These are phyloP conservation scores for Amanita jacksonii DNA, from an alignment of 768 basidiomycete genomes.

Conservation along the genomic window DNA sequence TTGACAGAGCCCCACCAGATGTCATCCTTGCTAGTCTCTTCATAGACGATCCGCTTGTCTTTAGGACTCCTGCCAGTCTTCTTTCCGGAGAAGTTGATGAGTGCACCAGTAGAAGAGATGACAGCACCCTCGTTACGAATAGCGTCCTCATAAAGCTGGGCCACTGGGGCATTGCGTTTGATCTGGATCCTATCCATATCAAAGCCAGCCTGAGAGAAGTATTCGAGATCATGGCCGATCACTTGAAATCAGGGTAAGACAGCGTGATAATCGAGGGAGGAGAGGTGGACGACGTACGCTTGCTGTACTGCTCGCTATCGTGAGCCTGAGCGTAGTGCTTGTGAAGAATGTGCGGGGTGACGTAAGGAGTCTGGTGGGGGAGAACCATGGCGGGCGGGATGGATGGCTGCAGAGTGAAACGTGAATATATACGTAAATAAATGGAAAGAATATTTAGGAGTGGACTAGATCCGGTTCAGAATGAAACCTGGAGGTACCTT, in stretches of 20 bases:
- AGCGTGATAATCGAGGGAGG: conserved; percentile 1
- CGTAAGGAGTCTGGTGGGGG: conserved; percentile 70
- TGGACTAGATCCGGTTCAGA: neutral
- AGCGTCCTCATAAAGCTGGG: conserved; percentile 94
- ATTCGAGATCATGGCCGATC: conserved; percentile 87
- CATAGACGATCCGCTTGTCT: conserved; percentile 99
- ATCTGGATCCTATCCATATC: conserved; percentile 97
- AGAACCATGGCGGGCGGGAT: conserved; percentile 44
- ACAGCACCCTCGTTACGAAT: conserved; percentile 98
- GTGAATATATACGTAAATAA: conserved; percentile 10
- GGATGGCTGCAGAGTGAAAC: conserved; percentile 9
- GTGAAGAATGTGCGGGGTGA: conserved; percentile 85
- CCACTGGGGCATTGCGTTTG: conserved; percentile 87
- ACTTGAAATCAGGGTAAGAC: conserved; percentile 35
- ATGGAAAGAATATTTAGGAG: neutral
- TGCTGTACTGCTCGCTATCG: conserved; percentile 52
- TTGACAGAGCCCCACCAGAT: conserved; percentile 99
- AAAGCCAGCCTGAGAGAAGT: conserved; percentile 98
- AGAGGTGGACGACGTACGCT: conserved; percentile 34
- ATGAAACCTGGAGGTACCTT: neutral
- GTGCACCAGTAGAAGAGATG: conserved; percentile 89
- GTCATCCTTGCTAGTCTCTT: conserved; percentile 92
- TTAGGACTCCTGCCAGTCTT: conserved; percentile 98
- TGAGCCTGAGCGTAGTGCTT: conserved; percentile 71
- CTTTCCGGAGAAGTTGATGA: conserved; percentile 99